Percentiles rank a stretch among this genome's conserved stretches.
These are phyloP conservation scores for Kappamyces sp. DNA, from an alignment of 192 early-diverging fungal species.

Conservation along the genomic window DNA sequence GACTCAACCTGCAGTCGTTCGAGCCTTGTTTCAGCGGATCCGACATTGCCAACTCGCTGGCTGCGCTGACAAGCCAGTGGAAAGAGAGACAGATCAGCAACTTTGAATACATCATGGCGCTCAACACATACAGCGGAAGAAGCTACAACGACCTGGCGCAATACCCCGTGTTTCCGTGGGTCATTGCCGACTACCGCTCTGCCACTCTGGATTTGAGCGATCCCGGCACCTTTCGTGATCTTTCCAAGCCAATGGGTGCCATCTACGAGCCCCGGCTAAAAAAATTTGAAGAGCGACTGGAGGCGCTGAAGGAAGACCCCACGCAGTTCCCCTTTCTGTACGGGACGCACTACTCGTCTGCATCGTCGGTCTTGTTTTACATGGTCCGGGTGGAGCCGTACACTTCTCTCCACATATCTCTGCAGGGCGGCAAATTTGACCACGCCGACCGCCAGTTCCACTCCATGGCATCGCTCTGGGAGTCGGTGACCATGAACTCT, in stretches of 20 bases:
- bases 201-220: constrained; percentile 66
- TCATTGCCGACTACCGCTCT: constrained; percentile 30
- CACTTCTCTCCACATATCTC: constrained; percentile 54
- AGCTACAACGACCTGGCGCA: constrained; percentile 78
- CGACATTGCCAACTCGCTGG: neutral
- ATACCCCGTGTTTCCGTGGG: constrained; percentile 95
- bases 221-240: constrained; percentile 74
- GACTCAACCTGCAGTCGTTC: too few species aligned
- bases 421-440: constrained; percentile 52
- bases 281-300: constrained; percentile 60
- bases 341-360: constrained; percentile 95
- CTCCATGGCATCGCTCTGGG: constrained; percentile 43
- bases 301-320: constrained; percentile 62
- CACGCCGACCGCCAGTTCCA: constrained; percentile 59
- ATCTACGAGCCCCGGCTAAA: constrained; percentile 60
- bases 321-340: constrained; percentile 72
- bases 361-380: constrained; percentile 83
- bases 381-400: constrained; percentile 88
- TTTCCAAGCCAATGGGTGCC: constrained; percentile 88
- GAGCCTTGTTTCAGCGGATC: constrained; percentile 3
- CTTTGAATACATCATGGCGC: constrained; percentile 92
- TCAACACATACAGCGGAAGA: constrained; percentile 81
- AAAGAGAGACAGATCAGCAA: constrained; percentile 81
- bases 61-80: constrained; percentile 68
- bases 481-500: constrained; percentile 39